A percentile compares a stretch with the other conserved stretches of the same genome.
phyloP scores from a whole-genome alignment of 2,329 filamentous ascomycete species.

The Eurotiales sp. region DNA sequence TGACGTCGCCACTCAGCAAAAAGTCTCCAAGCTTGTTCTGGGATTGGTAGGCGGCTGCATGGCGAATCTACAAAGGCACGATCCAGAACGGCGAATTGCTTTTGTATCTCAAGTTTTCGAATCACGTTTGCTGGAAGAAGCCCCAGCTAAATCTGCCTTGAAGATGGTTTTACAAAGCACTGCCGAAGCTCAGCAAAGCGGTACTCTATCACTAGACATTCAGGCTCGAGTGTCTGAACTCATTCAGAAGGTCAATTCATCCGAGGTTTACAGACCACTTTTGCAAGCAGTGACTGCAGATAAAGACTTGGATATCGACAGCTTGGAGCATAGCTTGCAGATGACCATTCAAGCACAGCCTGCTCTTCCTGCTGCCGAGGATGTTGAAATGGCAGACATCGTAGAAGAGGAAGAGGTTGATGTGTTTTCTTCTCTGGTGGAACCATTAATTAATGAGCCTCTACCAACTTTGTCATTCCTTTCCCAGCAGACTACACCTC shows the following conservation, averaged over 20 bases:
- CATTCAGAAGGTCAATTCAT: slow-evolving; percentile 63
- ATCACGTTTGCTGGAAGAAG: slow-evolving; percentile 27
- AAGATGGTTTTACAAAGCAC: slow-evolving; percentile 31
- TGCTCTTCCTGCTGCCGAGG: slow-evolving; percentile 48
- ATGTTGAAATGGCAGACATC: slow-evolving; percentile 49
- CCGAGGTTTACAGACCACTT: slow-evolving; percentile 57
- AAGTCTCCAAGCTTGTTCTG: slow-evolving; percentile 32
- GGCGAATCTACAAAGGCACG: slow-evolving; percentile 29
- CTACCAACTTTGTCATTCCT: slow-evolving; percentile 37
- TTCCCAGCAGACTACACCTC: slow-evolving; percentile 25
- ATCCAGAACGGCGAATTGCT: slow-evolving; percentile 43
- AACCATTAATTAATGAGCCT: slow-evolving; percentile 28
- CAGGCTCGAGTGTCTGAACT: slow-evolving; percentile 63
- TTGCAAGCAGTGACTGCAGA: slow-evolving; percentile 65
- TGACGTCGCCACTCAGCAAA: slow-evolving; percentile 32
- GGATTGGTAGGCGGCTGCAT: slow-evolving; percentile 35
- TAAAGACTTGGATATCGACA: slow-evolving; percentile 67
- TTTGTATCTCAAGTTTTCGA: slow-evolving; percentile 38
- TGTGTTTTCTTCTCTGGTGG: slow-evolving; percentile 29
- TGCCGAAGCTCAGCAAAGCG: slow-evolving; percentile 46
- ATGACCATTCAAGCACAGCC: slow-evolving; percentile 61
- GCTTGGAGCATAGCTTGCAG: slow-evolving; percentile 70
- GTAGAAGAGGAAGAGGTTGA: slow-evolving; percentile 26
- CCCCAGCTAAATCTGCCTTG: slow-evolving; percentile 30
- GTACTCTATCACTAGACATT: slow-evolving; percentile 39